Evolutionary conservation across 345 rosid species (phyloP).

Genomic region (Citrus glauca): DNA sequence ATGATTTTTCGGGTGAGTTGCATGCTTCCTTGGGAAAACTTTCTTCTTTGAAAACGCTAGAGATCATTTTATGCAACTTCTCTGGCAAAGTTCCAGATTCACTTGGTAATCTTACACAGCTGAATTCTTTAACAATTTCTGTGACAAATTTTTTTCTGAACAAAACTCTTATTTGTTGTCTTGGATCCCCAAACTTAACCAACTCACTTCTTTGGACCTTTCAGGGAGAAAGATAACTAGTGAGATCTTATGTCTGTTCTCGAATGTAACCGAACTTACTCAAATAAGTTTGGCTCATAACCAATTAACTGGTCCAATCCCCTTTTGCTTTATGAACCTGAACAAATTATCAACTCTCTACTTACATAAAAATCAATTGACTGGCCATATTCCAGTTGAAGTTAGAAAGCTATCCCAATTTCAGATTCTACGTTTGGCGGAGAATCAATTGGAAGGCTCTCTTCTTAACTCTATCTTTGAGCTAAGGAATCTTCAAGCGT

Average conservation of each 20-base stretch:
- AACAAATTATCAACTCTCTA: not conserved
- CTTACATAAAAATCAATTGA: not conserved
- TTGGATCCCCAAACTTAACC: not conserved
- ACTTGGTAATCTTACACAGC: not conserved
- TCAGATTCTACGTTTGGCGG: not conserved
- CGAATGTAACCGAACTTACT: constrained; percentile 1
- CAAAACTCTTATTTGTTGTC: not conserved
- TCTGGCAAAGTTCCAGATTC: not conserved
- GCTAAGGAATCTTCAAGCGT: not conserved
- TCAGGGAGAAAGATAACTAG: not conserved
- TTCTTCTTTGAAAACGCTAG: not conserved
- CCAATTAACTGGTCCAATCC: constrained; percentile 15
- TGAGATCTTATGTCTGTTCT: not conserved
- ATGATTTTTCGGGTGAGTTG: not conserved
- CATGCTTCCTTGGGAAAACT: not conserved
- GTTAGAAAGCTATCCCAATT: not conserved
- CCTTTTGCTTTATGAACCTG: not conserved
- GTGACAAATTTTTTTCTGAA: not conserved
- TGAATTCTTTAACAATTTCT: not conserved
- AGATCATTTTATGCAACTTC: not conserved
- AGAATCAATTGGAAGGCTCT: not conserved
- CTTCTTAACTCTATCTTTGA: not conserved
- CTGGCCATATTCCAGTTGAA: not conserved
- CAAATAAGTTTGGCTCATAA: not conserved
- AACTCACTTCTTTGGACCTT: not conserved